Conservation (phyloP, 1,284 basidiomycete genomes). For the Rhodotorula glutinis region DNA sequence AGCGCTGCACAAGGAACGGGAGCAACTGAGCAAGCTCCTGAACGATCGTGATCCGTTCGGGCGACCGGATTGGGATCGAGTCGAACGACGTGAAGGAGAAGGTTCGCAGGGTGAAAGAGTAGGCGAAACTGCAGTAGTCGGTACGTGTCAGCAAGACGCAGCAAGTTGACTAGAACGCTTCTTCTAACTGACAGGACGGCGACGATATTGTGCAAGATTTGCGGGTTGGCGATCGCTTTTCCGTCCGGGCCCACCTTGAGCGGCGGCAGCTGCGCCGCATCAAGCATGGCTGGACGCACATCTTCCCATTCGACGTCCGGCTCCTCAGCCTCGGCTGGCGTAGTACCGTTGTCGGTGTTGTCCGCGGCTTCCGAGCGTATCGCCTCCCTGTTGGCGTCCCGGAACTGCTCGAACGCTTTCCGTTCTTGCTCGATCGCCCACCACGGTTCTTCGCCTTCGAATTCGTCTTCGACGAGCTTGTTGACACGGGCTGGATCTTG, state of each 20-base stretch:
- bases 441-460: slow-evolving; percentile 60
- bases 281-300: slow-evolving; percentile 6
- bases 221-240: slow-evolving; percentile 3
- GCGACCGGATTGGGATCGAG: slow-evolving; percentile 3
- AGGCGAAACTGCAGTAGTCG: slow-evolving; percentile 23
- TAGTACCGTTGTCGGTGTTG: not conserved
- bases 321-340: not conserved
- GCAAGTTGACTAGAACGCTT: not conserved
- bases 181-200: slow-evolving; percentile 32
- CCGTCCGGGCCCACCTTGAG: slow-evolving; percentile 15
- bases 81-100: slow-evolving; percentile 29
- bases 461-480: slow-evolving; percentile 60
- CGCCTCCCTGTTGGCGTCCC: slow-evolving; percentile 1
- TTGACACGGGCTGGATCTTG: slow-evolving; percentile 59
- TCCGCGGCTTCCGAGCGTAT: not conserved
- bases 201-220: slow-evolving; percentile 29
- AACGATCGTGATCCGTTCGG: slow-evolving; percentile 20
- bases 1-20: slow-evolving; percentile 31
- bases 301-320: not conserved
- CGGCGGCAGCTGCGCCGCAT: slow-evolving; percentile 8
- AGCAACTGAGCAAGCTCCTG: slow-evolving; percentile 19
- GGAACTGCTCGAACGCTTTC: slow-evolving; percentile 9
- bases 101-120: slow-evolving; percentile 33
- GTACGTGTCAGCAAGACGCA: no score
- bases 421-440: slow-evolving; percentile 51